Base-by-base conservation (phyloP, 2,329 filamentous ascomycete species). In the Escovopsis weberi region DNA sequence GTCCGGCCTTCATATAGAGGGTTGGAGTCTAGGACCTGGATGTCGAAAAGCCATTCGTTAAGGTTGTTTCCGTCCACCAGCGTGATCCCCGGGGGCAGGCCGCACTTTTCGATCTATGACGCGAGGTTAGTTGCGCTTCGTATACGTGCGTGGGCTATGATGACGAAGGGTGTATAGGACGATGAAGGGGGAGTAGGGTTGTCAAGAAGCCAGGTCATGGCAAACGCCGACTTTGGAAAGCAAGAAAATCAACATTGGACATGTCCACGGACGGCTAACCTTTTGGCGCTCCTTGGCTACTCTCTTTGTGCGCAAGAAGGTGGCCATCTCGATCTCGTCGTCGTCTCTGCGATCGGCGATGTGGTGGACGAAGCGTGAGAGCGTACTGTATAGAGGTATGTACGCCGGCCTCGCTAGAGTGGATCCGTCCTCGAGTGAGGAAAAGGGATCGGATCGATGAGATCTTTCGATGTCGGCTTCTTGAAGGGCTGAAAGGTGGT, bases 11-110 rank as follows among this genome's bases (percentile, higher is more conserved):
- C 65, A 64, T 98, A 98, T 39, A 98, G 65, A 2, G 89, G 89
- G 57, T 98, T 98, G 45, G 75, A 67, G 61, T 96, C 91, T 35
- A 96, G 74, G 41, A 98, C 89, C 51, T 74, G 69, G 42, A 98
- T 93, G 59, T 98, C 93, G 65, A 96, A 79, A 40, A 80, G 70
- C 93, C 91, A 98, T 66, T 91, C 82, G 41, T 56, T 58, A 30
- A 60, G 51, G 55, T 85, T 74, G 41, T 94, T 79, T 59, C 87
- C 81, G 38, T 93, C 84, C 44, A 93, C 78, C 39, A 96, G 76
- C 39, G 75, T 70, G 60, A 98, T 94, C 42, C 78, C 78, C 15
- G 77, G 76, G 35, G 79, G 78, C 34, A 80, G 57, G 46, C 67
- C 69, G 41, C 62, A 61, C 47, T 65, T 70, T 40, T 67, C 63